Evolutionary conservation across 2,329 filamentous ascomycete species (phyloP), one percentile per base, ranked within the genome.

Genomic region (Orbilia oligospora): DNA sequence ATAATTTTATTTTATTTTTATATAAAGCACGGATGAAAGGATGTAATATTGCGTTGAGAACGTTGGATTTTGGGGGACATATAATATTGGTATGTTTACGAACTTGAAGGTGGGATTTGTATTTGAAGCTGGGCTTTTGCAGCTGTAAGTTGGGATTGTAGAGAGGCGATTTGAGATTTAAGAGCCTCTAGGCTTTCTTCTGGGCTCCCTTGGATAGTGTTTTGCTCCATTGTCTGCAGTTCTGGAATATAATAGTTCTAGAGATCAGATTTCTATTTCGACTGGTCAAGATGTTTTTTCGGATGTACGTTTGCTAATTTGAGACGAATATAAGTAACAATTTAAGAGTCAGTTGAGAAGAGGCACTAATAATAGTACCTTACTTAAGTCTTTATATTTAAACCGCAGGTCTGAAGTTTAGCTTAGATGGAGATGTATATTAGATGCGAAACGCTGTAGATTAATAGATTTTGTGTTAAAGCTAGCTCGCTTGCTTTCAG

Each of bases 121-220:
- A 44, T 24, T 46, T 70, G 63, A 8, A 69, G 68, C 55, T 72
- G 67, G 18, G 75, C 53, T 46, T 78, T 78, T 48, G 75, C 64
- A 38, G 68, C 53, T 12, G 75, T 68, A 16, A 78, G 75, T 36
- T 78, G 51, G 53, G 63, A 49, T 72, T 78, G 63, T 27, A 61
- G 12, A 33, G 63, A 38, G 14, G 75, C 55, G 24, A 78, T 69
- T 27, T 78, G 61, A 44, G 63, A 41, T 69, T 72, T 70, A 5
- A 78, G 75, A 2, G 10, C 20, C 46, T 68, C 20, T 24, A 78
- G 30, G 5, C 61, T 41, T 44, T 71, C 58, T 24, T 27, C 27
- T 9, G 33, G 0, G 2, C 4, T 51, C 22, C 24, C 20, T 14
- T n/a, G 6, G 33, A 27, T 18, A 14, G 51, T 38, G 30, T 24